Percentiles rank a stretch among this genome's conserved stretches.
These are phyloP conservation scores for Ophiocytium majus DNA, from an alignment of 352 stramenopile genomes.

Conservation along the genomic window DNA sequence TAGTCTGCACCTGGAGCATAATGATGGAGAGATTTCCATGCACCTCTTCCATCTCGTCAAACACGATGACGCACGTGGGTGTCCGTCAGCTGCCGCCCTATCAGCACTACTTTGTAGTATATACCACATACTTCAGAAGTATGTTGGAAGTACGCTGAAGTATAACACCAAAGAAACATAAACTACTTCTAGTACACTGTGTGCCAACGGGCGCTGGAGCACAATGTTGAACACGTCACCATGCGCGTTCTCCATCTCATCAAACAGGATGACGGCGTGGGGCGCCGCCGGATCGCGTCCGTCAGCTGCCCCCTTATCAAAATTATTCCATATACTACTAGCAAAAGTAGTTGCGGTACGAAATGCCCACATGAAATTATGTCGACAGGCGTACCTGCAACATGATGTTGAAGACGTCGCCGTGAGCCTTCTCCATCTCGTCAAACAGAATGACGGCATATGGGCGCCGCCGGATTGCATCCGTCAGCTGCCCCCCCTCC, in stretches of 20 bases:
- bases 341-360: too few species aligned
- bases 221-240: slow-evolving; percentile 93
- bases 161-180: slow-evolving; percentile 75
- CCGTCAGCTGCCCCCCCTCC: slow-evolving; percentile 88
- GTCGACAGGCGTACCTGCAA: slow-evolving; percentile 87
- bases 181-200: too few species aligned
- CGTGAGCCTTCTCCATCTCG: slow-evolving; percentile 96
- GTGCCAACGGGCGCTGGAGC: too few species aligned
- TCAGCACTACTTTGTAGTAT: too few species aligned
- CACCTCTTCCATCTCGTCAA: slow-evolving; percentile 97
- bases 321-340: too few species aligned
- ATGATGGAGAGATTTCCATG: slow-evolving; percentile 94
- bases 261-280: slow-evolving; percentile 94
- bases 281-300: slow-evolving; percentile 84
- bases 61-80: slow-evolving; percentile 91
- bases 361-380: too few species aligned
- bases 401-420: slow-evolving; percentile 92
- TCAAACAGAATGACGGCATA: slow-evolving; percentile 95
- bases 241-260: slow-evolving; percentile 97
- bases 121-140: too few species aligned
- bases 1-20: slow-evolving; percentile 86
- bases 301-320: slow-evolving; percentile 90
- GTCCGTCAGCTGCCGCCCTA: slow-evolving; percentile 91
- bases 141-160: slow-evolving; percentile 97
- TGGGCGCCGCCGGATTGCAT: slow-evolving; percentile 84